Percentiles rank a stretch among this genome's conserved stretches.
phyloP scores from a whole-genome alignment of 2,329 filamentous ascomycete genomes.

The Hymenoscyphus fructigenus region DNA sequence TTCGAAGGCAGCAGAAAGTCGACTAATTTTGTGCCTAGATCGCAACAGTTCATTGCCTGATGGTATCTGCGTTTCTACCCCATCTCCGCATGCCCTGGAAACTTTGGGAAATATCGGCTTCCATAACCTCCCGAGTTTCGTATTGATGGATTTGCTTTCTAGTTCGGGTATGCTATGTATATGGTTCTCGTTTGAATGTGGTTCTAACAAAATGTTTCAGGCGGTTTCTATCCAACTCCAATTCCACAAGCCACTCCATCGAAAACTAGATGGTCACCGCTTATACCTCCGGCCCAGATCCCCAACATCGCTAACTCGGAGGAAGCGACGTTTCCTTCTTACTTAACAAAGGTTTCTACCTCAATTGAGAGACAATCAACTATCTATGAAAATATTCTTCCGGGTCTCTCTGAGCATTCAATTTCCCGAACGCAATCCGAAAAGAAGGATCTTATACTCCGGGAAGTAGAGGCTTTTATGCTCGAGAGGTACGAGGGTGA shows the following conservation, averaged over 20 bases:
- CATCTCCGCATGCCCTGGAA: neutral
- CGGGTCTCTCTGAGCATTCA: neutral
- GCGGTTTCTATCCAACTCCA: neutral
- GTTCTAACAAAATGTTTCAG: neutral
- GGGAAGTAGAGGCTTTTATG: neutral
- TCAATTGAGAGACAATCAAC: neutral
- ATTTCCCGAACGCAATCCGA: neutral
- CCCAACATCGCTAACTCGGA: neutral
- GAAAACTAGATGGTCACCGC: neutral
- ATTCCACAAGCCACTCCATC: neutral
- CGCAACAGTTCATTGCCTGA: neutral
- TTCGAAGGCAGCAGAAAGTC: neutral
- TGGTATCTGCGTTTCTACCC: neutral
- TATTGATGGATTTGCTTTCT: conserved; percentile 10
- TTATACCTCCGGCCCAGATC: neutral
- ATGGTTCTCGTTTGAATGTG: neutral
- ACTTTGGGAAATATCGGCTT: conserved; percentile 18
- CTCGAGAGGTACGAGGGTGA: neutral
- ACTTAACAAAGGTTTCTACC: neutral
- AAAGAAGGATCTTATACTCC: neutral
- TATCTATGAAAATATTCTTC: neutral
- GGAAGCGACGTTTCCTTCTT: neutral
- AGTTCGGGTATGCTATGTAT: conserved; percentile 11
- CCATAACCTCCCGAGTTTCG: conserved; percentile 15
- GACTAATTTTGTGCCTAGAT: neutral